Evolutionary conservation across 1,284 basidiomycete genomes (phyloP).

Genomic region (Apiotrichum sp.): DNA sequence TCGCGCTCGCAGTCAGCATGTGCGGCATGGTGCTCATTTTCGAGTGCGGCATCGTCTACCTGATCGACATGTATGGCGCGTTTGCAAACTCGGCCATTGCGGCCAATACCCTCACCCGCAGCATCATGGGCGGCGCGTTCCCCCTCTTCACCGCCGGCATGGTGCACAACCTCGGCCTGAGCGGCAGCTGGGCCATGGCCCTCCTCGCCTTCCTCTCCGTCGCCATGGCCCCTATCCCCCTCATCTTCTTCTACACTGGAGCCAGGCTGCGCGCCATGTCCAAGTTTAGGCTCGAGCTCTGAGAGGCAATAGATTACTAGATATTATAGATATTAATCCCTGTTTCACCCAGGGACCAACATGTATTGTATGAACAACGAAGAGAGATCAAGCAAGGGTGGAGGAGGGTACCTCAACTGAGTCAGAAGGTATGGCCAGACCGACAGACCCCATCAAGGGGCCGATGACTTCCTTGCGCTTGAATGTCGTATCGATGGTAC

Average conservation of each 20-base stretch:
- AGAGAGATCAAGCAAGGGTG: too few species aligned
- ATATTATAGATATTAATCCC: too few species aligned
- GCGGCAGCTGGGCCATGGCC: constrained; percentile 16
- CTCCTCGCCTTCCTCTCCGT: constrained; percentile 14
- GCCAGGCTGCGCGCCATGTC: constrained; percentile 10
- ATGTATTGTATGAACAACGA: too few species aligned
- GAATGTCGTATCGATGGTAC: too few species aligned
- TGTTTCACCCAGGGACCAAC: too few species aligned
- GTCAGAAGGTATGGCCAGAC: too few species aligned
- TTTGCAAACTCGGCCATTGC: constrained; percentile 25
- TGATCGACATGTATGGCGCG: constrained; percentile 19
- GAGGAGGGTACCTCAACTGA: too few species aligned
- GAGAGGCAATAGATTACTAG: neutral
- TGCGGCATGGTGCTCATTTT: constrained; percentile 21
- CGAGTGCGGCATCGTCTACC: constrained; percentile 19
- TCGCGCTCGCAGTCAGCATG: constrained; percentile 20
- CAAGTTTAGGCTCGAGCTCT: constrained; percentile 13
- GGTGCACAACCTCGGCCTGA: constrained; percentile 20
- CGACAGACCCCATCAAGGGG: too few species aligned
- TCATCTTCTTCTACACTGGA: constrained; percentile 14
- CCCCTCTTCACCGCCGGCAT: constrained; percentile 22
- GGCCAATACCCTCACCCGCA: constrained; percentile 21
- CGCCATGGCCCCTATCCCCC: constrained; percentile 15
- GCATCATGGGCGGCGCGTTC: constrained; percentile 18
- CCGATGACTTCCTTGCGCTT: too few species aligned